Evolutionary conservation across 169 alveolate species (phyloP), one percentile per base, ranked within the genome.

Genomic region (Cryptosporidium bovis): DNA sequence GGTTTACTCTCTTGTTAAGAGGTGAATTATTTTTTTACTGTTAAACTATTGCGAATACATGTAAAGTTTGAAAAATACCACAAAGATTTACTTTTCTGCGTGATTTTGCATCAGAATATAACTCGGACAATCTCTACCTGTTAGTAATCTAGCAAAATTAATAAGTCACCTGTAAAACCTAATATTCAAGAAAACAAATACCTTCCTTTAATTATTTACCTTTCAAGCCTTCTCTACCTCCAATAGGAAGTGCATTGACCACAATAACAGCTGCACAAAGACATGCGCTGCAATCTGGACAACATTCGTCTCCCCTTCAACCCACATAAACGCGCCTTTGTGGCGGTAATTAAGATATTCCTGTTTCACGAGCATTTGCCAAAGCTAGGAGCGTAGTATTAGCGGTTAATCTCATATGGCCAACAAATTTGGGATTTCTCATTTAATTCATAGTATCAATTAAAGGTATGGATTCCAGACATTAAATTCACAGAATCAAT

Each of bases 251-350:
- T 77, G 87, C 87, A 77, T 77, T 77, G 87, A 77, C 87, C 87
- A 77, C 87, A 77, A 77, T 60, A 77, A 77, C 29, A 77, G 53
- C 71, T 77, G 87, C 87, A 77, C 71, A 77, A 69, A 77, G 87
- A 77, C 87, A 77, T 77, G 87, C 87, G 87, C 87, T 77, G 87
- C 87, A 77, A 77, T 77, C 87, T 77, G 87, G 87, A 77, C 87
- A 77, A 77, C 77, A 68, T 56, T 56, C 87, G 87, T 77, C 87
- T 77, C 87, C 87, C 71, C 87, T 56, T 62, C 1, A 62, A 46
- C 87, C 87, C 87, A 77, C 87, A 77, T 20, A 24, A 58, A 15
- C 87, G 87, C 77, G 56, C 56, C 40, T 6, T 24, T 2, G 13
- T 2, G 87, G 87, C 87, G 87, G 87, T 60, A 50, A 27, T 40